A percentile compares a stretch with the other conserved stretches of the same genome.
Conservation (phyloP, 2,329 filamentous ascomycete genomes). For the Colletotrichum nymphaeae region DNA sequence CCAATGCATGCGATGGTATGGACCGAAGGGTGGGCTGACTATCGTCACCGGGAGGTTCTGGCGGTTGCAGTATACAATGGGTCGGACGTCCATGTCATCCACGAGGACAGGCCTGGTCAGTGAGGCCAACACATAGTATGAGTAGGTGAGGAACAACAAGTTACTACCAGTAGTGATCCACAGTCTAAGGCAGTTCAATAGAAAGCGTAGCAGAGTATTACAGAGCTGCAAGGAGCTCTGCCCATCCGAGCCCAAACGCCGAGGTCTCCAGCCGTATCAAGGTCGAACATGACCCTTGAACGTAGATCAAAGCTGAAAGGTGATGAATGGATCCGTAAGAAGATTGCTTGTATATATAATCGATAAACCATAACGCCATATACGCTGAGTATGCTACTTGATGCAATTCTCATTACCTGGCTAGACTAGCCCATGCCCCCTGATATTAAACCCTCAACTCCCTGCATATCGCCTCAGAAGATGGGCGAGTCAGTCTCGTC, state of each 20-base stretch:
- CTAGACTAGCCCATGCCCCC: neutral
- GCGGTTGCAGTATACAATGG: neutral
- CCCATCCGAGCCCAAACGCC: no score
- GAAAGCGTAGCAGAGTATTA: no score
- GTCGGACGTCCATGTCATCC: neutral
- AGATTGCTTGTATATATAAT: neutral
- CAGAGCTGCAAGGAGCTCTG: no score
- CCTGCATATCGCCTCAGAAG: constrained; percentile 3
- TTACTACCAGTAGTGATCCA: no score
- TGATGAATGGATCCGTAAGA: no score
- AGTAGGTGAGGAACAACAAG: neutral
- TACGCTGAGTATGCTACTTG: constrained; percentile 4
- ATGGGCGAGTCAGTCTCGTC: constrained; percentile 37
- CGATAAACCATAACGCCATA: constrained; percentile 9
- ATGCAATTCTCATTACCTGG: neutral
- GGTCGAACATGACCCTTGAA: no score
- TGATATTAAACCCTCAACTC: neutral
- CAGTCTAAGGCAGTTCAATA: neutral
- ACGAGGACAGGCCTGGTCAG: neutral
- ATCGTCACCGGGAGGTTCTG: neutral
- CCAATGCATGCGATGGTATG: neutral
- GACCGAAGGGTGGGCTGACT: neutral
- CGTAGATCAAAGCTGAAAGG: no score
- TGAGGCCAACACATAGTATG: neutral
- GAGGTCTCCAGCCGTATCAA: no score